phyloP scores from a whole-genome alignment of 1,139 yeast species.

The Yamadazyma jaroonii region DNA sequence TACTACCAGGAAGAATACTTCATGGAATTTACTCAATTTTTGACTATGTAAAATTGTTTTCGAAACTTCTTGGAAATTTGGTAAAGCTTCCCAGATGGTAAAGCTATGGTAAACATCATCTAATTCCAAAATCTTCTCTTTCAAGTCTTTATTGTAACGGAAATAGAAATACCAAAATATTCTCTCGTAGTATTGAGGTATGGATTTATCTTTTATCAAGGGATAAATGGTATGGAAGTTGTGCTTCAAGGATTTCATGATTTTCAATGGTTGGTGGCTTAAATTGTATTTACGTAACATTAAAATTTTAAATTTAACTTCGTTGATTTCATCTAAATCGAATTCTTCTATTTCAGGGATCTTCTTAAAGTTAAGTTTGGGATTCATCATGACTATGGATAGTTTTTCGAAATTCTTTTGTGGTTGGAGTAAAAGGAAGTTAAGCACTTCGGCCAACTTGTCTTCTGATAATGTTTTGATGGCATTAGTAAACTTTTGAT shows the following conservation, averaged over 20 bases:
- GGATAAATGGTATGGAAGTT: slow-evolving; percentile 29
- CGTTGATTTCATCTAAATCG: slow-evolving; percentile 12
- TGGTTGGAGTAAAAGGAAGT: slow-evolving; percentile 15
- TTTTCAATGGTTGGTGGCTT: slow-evolving; percentile 28
- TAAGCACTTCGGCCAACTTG: slow-evolving; percentile 26
- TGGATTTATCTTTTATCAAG: slow-evolving; percentile 19
- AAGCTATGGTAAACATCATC: slow-evolving; percentile 23
- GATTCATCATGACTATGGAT: slow-evolving; percentile 29
- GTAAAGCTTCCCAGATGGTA: slow-evolving; percentile 41
- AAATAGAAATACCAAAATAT: slow-evolving; percentile 43
- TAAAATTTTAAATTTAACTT: slow-evolving; percentile 26
- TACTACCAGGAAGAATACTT: slow-evolving; percentile 8
- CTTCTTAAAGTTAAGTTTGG: slow-evolving; percentile 7
- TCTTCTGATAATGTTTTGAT: slow-evolving; percentile 23
- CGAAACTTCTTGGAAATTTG: slow-evolving; percentile 9
- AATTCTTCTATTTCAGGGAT: not conserved
- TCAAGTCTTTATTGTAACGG: slow-evolving; percentile 26
- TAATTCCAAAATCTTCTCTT: slow-evolving; percentile 22
- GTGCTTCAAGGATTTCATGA: slow-evolving; percentile 29
- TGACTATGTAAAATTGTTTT: slow-evolving; percentile 4
- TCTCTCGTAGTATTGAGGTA: slow-evolving; percentile 40
- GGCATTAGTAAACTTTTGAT: slow-evolving; percentile 18
- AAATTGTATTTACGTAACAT: slow-evolving; percentile 36
- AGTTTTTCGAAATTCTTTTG: slow-evolving; percentile 21
- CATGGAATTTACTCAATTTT: slow-evolving; percentile 6